phyloP scores from a whole-genome alignment of 2,329 filamentous ascomycete genomes.

The Ploettnerulaceae sp. region DNA sequence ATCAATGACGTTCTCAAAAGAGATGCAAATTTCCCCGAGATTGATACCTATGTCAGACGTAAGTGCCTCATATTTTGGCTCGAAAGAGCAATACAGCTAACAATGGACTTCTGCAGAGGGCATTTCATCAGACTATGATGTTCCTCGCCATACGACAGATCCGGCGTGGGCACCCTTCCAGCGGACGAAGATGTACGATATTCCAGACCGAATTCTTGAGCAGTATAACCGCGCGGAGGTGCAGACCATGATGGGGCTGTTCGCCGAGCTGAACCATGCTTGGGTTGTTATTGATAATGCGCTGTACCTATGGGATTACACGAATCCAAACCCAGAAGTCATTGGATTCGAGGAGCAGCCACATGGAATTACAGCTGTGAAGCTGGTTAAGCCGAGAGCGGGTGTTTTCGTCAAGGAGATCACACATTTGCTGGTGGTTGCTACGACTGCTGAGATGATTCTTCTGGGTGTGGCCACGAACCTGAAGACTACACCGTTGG shows the following conservation, averaged over 20 bases:
- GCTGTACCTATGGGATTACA: constrained; percentile 97
- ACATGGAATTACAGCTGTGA: constrained; percentile 86
- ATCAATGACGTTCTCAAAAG: constrained; percentile 73
- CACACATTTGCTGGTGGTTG: constrained; percentile 82
- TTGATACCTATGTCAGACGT: constrained; percentile 88
- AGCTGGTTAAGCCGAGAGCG: constrained; percentile 75
- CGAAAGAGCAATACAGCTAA: constrained; percentile 26
- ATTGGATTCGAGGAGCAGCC: constrained; percentile 88
- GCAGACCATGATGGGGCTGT: constrained; percentile 89
- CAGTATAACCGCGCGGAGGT: constrained; percentile 86
- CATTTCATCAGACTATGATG: constrained; percentile 85
- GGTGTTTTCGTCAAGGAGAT: constrained; percentile 86
- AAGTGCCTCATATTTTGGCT: constrained; percentile 38
- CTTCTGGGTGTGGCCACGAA: constrained; percentile 77
- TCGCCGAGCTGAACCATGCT: constrained; percentile 89
- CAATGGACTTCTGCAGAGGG: constrained; percentile 55
- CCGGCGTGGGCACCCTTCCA: constrained; percentile 85
- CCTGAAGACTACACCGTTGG: constrained; percentile 57
- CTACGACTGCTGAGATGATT: constrained; percentile 78
- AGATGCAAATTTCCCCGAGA: constrained; percentile 79
- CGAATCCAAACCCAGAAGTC: constrained; percentile 81
- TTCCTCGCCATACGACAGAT: constrained; percentile 53
- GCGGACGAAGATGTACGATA: constrained; percentile 77
- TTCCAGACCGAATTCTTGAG: constrained; percentile 87
- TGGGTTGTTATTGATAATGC: constrained; percentile 96